Base-by-base conservation (phyloP, 1,139 yeast genomes). In the Candida sanyaensis region DNA sequence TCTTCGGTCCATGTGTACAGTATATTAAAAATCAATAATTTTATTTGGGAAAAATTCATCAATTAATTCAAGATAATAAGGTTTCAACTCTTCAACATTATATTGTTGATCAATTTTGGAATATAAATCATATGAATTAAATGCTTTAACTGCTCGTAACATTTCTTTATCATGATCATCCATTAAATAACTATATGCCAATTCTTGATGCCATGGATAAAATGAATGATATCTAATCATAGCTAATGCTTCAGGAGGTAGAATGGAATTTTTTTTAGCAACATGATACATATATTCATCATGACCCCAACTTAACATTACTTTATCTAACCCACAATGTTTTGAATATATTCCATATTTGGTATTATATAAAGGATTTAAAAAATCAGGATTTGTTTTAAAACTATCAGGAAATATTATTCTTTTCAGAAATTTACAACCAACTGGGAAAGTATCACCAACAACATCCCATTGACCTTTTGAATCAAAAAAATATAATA, bases 381-480 rank as follows among this genome's bases (percentile, higher is more conserved):
- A 65, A 46, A 72, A 71, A 60, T 85, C 91, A 1, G 87, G 86
- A 59, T 85, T 85, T 24, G 69, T 65, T 46, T 73, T 72, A 62
- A 85, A 85, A 53, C 78, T 81, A 33, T 83, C 85, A 37, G 84
- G 77, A 52, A 78, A 84, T 24, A 85, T 84, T 45, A 81, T 83
- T 53, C 78, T 74, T 49, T 76, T 77, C 61, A 81, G 83, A 56
- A 77, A 84, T 52, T 76, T 76, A 62, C 90, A 85, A 1, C 91
- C 91, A 28, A 85, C 88, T 0, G 90, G 88, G 59, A 85, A 85
- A 0, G 91, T 85, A 58, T 85, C 91, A 5, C 91, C 91, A 21
- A 85, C 91, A n/a, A 85, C 91, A 58, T 84, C 90, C 91, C 91
- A 85, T 60, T 85, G 90, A 7, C 90, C 90, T 56, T 79, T 74